These are phyloP conservation scores for Hordeum marinum DNA, from an alignment of 176 grass and related monocot genomes.

Conservation along the genomic window DNA sequence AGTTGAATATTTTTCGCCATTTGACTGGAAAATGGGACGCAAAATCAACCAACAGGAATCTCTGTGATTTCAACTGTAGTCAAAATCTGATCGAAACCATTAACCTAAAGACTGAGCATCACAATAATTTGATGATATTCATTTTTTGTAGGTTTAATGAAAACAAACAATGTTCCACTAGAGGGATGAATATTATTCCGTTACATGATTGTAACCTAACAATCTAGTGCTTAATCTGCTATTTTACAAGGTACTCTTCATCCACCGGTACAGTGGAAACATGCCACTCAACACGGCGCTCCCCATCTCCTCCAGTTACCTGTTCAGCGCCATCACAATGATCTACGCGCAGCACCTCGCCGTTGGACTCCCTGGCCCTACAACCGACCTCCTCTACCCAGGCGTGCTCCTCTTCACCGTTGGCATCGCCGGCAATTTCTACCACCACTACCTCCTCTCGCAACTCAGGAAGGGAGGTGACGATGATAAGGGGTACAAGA, in stretches of 20 bases:
- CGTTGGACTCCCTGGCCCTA: slow-evolving; percentile 27
- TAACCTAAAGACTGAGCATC: background rate
- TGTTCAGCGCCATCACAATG: slow-evolving; percentile 32
- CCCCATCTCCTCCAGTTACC: slow-evolving; percentile 46
- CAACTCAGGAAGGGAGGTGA: slow-evolving; percentile 28
- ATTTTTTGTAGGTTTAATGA: background rate
- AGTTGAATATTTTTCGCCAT: no score
- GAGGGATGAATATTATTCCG: background rate
- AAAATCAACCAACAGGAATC: no score
- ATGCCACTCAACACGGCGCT: slow-evolving; percentile 35
- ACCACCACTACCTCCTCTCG: slow-evolving; percentile 67
- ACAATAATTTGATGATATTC: background rate
- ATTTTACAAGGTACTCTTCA: slow-evolving; percentile 43
- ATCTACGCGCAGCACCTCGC: slow-evolving; percentile 58
- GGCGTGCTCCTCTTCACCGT: slow-evolving; percentile 35
- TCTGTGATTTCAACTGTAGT: background rate
- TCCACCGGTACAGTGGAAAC: slow-evolving; percentile 56
- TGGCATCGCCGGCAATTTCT: slow-evolving; percentile 66
- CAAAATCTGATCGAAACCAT: background rate
- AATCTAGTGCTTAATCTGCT: background rate
- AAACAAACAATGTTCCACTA: background rate
- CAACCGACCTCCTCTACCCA: slow-evolving; percentile 39
- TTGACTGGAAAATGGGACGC: no score
- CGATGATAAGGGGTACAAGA: no score
- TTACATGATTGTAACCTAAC: background rate